Conservation (phyloP, 2,329 filamentous ascomycete species). For the Curvularia spicifera region DNA sequence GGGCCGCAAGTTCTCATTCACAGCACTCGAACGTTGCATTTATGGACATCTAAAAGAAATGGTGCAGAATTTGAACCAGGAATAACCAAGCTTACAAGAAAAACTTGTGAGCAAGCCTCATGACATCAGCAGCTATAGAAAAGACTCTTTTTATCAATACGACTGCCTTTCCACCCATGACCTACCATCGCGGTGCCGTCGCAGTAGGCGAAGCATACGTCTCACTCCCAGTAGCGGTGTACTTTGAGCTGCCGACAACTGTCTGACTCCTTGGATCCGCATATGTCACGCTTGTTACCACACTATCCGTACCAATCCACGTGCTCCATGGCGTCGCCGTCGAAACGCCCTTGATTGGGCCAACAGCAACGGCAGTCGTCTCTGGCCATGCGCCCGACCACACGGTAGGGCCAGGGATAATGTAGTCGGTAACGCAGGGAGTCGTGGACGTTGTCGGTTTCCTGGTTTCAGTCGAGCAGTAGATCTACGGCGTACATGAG, state of each 20-base stretch:
- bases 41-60: background rate
- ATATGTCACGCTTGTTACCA: conserved; percentile 36
- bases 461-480: conserved; percentile 47
- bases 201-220: conserved; percentile 22
- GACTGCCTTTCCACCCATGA: background rate
- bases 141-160: background rate
- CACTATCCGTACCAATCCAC: conserved; percentile 32
- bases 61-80: background rate
- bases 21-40: background rate
- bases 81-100: background rate
- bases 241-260: conserved; percentile 31
- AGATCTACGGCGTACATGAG: conserved; percentile 27
- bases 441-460: conserved; percentile 31
- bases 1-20: no score
- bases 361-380: conserved; percentile 43
- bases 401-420: conserved; percentile 51
- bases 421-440: conserved; percentile 43
- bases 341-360: conserved; percentile 36
- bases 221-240: conserved; percentile 31
- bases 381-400: conserved; percentile 44
- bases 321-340: conserved; percentile 38
- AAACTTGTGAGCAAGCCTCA: background rate
- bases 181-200: conserved; percentile 20
- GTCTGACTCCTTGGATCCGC: conserved; percentile 33
- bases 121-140: background rate